Evolutionary conservation across 441 rosid genomes (phyloP).

Genomic region (Adansonia grandidieri): DNA sequence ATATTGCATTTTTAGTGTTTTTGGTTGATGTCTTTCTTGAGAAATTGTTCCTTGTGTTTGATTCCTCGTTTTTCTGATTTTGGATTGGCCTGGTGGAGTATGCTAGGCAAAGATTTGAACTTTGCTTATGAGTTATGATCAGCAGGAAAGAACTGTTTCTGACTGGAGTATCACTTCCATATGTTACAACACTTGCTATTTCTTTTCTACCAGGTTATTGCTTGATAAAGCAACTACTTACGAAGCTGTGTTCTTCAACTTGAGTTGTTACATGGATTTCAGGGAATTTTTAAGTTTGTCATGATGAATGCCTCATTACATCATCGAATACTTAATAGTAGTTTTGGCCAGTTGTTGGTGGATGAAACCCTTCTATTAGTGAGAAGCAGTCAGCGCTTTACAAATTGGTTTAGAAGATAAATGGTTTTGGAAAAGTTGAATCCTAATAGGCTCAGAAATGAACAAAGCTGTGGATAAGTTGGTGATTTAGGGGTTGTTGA

Average conservation of each 20-base stretch:
- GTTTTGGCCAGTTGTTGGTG: slow-evolving; percentile 12
- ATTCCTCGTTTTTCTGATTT: slow-evolving; percentile 26
- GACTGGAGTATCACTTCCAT: not conserved
- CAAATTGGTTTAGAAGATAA: not conserved
- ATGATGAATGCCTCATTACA: not conserved
- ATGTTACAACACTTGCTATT: slow-evolving; percentile 11
- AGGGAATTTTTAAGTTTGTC: not conserved
- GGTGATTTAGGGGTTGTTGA: not conserved
- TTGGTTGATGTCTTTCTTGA: slow-evolving; percentile 25
- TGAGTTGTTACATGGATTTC: slow-evolving; percentile 6
- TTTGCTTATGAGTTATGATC: slow-evolving; percentile 1
- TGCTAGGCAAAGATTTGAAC: slow-evolving; percentile 29
- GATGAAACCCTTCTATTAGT: not conserved
- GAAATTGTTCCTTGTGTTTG: slow-evolving; percentile 18
- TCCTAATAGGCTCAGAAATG: slow-evolving; percentile 15
- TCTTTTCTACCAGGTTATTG: slow-evolving; percentile 20
- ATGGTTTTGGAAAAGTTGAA: slow-evolving; percentile 8
- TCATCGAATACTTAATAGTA: not conserved
- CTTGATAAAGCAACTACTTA: slow-evolving; percentile 13
- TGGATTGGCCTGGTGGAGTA: slow-evolving; percentile 29
- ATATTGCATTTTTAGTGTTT: slow-evolving; percentile 26
- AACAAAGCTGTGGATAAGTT: not conserved
- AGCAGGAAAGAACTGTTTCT: not conserved
- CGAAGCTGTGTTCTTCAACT: slow-evolving; percentile 1
- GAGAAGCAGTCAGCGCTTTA: not conserved